Evolutionary conservation across 805 yeast species (phyloP).

Genomic region (Kuraishia floccosa): DNA sequence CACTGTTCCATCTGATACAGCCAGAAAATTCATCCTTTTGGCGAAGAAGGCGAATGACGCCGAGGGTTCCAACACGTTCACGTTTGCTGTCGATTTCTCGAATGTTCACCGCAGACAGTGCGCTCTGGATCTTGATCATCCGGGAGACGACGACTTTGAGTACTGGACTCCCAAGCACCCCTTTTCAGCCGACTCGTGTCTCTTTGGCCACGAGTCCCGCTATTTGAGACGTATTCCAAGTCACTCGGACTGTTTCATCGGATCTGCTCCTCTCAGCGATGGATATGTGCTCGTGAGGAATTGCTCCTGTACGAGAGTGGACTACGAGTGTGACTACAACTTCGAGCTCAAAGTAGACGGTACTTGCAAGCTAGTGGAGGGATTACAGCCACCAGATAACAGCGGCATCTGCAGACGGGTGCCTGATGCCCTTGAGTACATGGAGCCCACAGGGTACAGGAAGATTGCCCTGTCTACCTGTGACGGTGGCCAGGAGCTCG

Average conservation of each 20-base stretch:
- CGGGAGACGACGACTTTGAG: slow-evolving; percentile 43
- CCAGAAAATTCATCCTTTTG: slow-evolving; percentile 64
- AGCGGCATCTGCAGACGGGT: slow-evolving; percentile 43
- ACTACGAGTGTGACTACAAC: slow-evolving; percentile 91
- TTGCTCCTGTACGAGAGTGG: slow-evolving; percentile 79
- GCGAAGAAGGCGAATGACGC: slow-evolving; percentile 32
- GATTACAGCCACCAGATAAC: slow-evolving; percentile 57
- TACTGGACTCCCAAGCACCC: slow-evolving; percentile 55
- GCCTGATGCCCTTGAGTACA: slow-evolving; percentile 52
- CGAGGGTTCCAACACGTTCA: slow-evolving; percentile 13
- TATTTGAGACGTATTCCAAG: slow-evolving; percentile 49
- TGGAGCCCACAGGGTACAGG: slow-evolving; percentile 89
- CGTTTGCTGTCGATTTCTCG: slow-evolving; percentile 48
- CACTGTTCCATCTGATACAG: slow-evolving; percentile 88
- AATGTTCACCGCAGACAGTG: slow-evolving; percentile 44
- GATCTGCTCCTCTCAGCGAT: slow-evolving; percentile 44
- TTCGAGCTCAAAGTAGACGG: slow-evolving; percentile 63
- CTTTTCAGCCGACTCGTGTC: slow-evolving; percentile 34
- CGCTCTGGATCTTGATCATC: slow-evolving; percentile 28
- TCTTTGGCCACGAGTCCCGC: slow-evolving; percentile 60
- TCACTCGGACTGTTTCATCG: slow-evolving; percentile 57
- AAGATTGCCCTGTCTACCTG: slow-evolving; percentile 80
- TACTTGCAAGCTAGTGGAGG: slow-evolving; percentile 76
- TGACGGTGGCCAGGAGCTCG: slow-evolving; percentile 66
- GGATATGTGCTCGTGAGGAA: slow-evolving; percentile 48